phyloP scores from a whole-genome alignment of 2,329 filamentous ascomycete genomes.

The Arthrobotrys megalospora region DNA sequence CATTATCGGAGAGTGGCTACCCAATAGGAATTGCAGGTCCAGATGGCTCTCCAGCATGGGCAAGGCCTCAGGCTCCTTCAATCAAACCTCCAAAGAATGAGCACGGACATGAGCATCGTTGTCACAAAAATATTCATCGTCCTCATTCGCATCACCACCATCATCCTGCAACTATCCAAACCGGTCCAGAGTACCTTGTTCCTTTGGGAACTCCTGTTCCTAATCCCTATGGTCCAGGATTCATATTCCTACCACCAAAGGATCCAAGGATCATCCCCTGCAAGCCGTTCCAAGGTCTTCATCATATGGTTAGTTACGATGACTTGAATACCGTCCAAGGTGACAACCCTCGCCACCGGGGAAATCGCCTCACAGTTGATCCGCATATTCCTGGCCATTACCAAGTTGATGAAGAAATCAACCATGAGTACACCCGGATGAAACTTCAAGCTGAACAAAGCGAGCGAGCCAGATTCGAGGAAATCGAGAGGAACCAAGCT shows the following conservation, averaged over 20 bases:
- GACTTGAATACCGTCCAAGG: constrained; percentile 18
- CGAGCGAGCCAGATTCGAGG: constrained; percentile 46
- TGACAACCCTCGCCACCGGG: constrained; percentile 6
- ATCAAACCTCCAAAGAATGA: not conserved
- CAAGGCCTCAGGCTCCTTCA: constrained; percentile 1
- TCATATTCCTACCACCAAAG: constrained; percentile 31
- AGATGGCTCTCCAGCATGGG: constrained; percentile 54
- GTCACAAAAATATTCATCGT: constrained; percentile 18
- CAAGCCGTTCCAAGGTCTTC: not conserved
- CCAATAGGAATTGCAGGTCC: constrained; percentile 52
- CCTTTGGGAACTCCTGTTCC: constrained; percentile 48
- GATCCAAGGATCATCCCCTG: constrained; percentile 48
- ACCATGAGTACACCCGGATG: constrained; percentile 31
- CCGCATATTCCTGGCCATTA: not conserved
- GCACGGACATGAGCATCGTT: constrained; percentile 8
- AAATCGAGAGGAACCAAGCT: constrained; percentile 45
- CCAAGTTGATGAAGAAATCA: constrained; percentile 16
- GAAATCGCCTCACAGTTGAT: not conserved
- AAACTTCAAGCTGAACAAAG: constrained; percentile 33
- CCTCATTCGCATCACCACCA: not conserved
- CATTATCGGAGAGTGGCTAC: constrained; percentile 44
- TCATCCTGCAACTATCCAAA: not conserved
- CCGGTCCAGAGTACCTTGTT: constrained; percentile 39
- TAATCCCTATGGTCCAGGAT: constrained; percentile 35
- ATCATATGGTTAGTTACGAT: constrained; percentile 8